Conservation (phyloP, 495 filamentous ascomycete species). For the Aspergillus nanangensis region DNA sequence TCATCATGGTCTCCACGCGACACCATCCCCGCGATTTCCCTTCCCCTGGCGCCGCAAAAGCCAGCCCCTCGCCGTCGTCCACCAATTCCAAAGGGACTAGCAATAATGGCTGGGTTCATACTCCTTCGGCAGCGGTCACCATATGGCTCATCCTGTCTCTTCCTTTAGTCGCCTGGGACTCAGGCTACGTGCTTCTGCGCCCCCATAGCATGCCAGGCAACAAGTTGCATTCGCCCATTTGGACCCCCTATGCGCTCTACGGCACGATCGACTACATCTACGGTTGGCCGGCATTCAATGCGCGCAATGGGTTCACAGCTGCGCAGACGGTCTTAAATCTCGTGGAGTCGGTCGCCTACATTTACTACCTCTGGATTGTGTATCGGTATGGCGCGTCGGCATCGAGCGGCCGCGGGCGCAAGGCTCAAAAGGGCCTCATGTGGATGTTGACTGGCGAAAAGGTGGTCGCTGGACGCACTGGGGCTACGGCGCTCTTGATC, state of each 20-base stretch:
- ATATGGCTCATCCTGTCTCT: conserved; percentile 76
- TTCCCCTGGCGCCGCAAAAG: conserved; percentile 22
- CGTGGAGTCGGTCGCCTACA: conserved; percentile 66
- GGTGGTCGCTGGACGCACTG: conserved; percentile 53
- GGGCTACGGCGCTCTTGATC: conserved; percentile 59
- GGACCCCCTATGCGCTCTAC: conserved; percentile 78
- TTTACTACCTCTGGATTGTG: conserved; percentile 63
- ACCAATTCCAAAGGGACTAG: conserved; percentile 21
- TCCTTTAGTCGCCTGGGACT: conserved; percentile 82
- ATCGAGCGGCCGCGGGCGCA: conserved; percentile 29
- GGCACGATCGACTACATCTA: conserved; percentile 79
- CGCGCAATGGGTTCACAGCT: conserved; percentile 70
- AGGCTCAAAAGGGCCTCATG: conserved; percentile 26
- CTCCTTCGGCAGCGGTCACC: conserved; percentile 58
- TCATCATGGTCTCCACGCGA: conserved; percentile 49
- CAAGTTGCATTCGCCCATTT: conserved; percentile 67
- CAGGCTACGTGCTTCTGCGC: conserved; percentile 73
- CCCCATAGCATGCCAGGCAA: conserved; percentile 84
- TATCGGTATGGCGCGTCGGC: conserved; percentile 39
- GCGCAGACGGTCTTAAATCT: conserved; percentile 74
- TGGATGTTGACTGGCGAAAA: conserved; percentile 45
- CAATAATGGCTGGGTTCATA: conserved; percentile 56
- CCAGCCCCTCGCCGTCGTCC: conserved; percentile 19
- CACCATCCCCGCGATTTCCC: conserved; percentile 46
- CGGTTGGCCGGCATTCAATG: conserved; percentile 71